Evolutionary conservation across 345 rosid genomes (phyloP).

Genomic region (Geranium rotundifolium): DNA sequence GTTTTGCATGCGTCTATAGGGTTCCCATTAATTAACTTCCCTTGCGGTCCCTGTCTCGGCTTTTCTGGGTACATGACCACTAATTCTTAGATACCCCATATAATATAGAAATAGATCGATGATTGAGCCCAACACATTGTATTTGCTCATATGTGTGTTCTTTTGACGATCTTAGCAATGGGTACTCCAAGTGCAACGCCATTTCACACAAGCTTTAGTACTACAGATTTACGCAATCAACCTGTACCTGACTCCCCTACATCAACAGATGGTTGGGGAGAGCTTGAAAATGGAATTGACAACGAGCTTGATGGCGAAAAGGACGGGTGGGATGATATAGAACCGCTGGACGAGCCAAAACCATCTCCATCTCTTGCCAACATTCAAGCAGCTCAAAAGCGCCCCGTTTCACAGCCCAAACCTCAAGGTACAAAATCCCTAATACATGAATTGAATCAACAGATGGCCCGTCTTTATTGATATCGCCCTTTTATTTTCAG

Average conservation of each 20-base stretch:
- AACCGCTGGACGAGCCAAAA: slow-evolving; percentile 84
- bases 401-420: slow-evolving; percentile 62
- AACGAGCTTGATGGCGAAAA: slow-evolving; percentile 69
- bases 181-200: slow-evolving; percentile 48
- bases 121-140: neutral
- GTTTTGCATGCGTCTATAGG: neutral
- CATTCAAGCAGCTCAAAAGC: slow-evolving; percentile 91
- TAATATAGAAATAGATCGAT: neutral
- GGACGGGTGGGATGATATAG: slow-evolving; percentile 97
- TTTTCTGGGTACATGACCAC: no score
- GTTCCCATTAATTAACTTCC: no score
- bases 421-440: slow-evolving; percentile 39
- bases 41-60: no score
- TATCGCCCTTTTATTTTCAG: slow-evolving; percentile 16
- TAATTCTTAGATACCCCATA: no score
- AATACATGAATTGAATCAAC: no score
- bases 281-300: slow-evolving; percentile 65
- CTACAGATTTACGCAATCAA: slow-evolving; percentile 53
- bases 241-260: slow-evolving; percentile 73
- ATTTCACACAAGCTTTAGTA: slow-evolving; percentile 42
- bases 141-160: slow-evolving; percentile 10
- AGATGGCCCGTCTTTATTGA: no score
- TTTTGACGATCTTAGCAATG: slow-evolving; percentile 25
- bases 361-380: slow-evolving; percentile 64
- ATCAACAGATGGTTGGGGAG: slow-evolving; percentile 99